These are phyloP conservation scores for Leishmania mexicana DNA, from an alignment of 208 protist species.

Conservation along the genomic window DNA sequence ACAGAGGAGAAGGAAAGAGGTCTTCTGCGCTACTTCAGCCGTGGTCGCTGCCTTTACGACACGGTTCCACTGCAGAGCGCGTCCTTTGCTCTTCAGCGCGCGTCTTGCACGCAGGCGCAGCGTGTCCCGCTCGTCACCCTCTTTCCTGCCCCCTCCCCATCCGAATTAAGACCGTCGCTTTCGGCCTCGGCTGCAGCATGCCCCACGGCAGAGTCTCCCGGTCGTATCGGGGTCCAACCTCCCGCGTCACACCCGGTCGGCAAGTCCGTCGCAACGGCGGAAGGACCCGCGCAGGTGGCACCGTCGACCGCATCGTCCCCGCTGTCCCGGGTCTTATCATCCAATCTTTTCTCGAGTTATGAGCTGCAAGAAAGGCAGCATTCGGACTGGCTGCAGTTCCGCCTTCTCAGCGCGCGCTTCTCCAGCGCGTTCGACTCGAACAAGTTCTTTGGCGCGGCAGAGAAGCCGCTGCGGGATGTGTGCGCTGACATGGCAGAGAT, in stretches of 20 bases:
- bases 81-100: conserved; percentile 22
- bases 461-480: conserved; percentile 28
- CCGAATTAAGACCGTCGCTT: not conserved
- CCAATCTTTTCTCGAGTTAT: conserved; percentile 10
- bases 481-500: conserved; percentile 31
- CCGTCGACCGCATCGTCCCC: not conserved
- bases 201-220: not conserved
- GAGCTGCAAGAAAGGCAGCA: not conserved
- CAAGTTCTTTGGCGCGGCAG: conserved; percentile 36
- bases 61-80: conserved; percentile 12
- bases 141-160: conserved; percentile 14
- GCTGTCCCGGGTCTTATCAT: not conserved
- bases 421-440: conserved; percentile 40
- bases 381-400: conserved; percentile 18
- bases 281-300: not conserved
- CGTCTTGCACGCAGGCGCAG: conserved; percentile 17
- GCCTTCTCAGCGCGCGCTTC: conserved; percentile 49
- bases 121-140: conserved; percentile 24
- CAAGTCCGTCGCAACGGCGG: not conserved
- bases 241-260: not conserved
- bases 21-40: conserved; percentile 37
- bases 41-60: conserved; percentile 16
- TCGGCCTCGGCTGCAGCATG: not conserved
- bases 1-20: conserved; percentile 13
- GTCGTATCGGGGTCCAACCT: not conserved